Evolutionary conservation across 495 filamentous ascomycete genomes (phyloP), one percentile per base, ranked within the genome.

Genomic region (Neurospora pannonica): DNA sequence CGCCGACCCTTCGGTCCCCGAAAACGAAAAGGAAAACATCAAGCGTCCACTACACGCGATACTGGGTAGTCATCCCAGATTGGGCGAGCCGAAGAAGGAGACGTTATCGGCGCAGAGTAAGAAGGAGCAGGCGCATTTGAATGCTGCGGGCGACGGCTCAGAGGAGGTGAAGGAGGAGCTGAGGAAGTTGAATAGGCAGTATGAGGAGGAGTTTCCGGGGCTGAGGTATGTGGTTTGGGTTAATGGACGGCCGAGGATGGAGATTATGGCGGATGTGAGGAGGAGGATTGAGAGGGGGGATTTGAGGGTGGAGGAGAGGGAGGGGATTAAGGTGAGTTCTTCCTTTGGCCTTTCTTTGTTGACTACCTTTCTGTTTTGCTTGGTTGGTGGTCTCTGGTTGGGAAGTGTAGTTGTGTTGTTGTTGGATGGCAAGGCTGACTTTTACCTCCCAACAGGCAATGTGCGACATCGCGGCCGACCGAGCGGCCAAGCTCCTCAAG

Each of bases 171-270:
- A 84, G 15, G 86, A 87, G 73, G 84, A 88, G 76, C 83, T 95
- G 69, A 85, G 84, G 43, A 74, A 77, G 39, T 80, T 98, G 79
- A 99, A 99, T 81, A 82, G 82, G 5, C 89, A 92, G 82, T 99
- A 98, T 80, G 96, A 98, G 82, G 84, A 83, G 46, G 86, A 77
- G 62, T 99, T 97, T 83, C 93, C 93, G 9, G 92, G 95, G 5
- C 79, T 98, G 80, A 85, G 90, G 84, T 98, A 97, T 86, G 93
- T 98, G 87, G 90, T 93, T 9, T 99, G 97, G 83, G 96, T 98
- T 72, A 94, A 97, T 83, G 94, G 94, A 24, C 87, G 94, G 75
- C 84, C 86, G 74, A 86, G 94, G 62, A 84, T 85, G 28, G 86
- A 88, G 73, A 92, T 99, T 48, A 92, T 98, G 91, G 87, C 88